phyloP scores from a whole-genome alignment of 1,284 basidiomycete species.

The Clitocybe nebularis region DNA sequence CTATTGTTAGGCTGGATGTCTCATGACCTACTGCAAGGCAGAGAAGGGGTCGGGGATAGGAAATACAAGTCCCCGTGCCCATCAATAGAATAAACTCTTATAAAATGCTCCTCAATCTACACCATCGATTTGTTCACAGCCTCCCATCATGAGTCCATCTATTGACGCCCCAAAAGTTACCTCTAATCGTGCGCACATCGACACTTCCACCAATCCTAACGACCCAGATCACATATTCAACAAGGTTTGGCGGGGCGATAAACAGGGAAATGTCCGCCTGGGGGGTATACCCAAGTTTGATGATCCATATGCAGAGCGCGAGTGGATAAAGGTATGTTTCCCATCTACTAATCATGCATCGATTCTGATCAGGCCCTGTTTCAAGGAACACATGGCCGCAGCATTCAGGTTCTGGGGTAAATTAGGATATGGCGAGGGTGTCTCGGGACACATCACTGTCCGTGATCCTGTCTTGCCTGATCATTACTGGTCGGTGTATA shows the following conservation, averaged over 20 bases:
- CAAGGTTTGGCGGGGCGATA: conserved; percentile 18
- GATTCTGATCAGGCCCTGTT: neutral
- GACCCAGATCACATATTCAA: conserved; percentile 13
- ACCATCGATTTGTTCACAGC: no score
- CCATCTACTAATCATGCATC: neutral
- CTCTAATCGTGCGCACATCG: neutral
- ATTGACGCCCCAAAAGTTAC: conserved; percentile 4
- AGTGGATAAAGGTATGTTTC: conserved; percentile 23
- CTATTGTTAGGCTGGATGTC: no score
- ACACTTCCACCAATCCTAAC: neutral
- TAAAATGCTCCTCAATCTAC: no score
- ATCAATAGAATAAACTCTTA: no score
- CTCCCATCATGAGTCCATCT: conserved; percentile 14
- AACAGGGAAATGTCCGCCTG: conserved; percentile 20
- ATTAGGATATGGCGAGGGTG: conserved; percentile 56
- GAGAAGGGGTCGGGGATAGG: no score
- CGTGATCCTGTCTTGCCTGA: conserved; percentile 25
- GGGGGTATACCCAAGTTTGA: conserved; percentile 21
- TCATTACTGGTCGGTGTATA: conserved; percentile 23
- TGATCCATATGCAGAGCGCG: conserved; percentile 22
- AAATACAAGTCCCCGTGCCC: no score
- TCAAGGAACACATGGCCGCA: conserved; percentile 24
- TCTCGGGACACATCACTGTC: conserved; percentile 64
- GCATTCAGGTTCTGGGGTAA: conserved; percentile 33
- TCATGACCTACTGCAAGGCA: no score